phyloP scores from a whole-genome alignment of 2,329 filamentous ascomycete genomes.

The Neonectria ditissima region DNA sequence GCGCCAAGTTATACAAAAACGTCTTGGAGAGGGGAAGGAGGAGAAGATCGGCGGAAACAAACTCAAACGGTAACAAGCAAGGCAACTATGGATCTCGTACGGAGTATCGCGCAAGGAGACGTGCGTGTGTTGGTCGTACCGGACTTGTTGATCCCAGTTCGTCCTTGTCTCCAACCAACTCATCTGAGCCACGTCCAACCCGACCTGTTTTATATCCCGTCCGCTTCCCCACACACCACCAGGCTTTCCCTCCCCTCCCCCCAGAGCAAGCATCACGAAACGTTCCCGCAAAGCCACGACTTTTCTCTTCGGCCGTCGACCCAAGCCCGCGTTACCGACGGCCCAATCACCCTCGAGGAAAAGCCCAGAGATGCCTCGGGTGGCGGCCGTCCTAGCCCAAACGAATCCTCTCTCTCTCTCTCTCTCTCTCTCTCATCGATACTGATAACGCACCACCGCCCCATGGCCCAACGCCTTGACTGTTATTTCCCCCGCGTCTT shows the following conservation, averaged over 20 bases:
- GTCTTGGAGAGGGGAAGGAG: slow-evolving; percentile 8
- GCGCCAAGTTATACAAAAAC: slow-evolving; percentile 19
- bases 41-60: slow-evolving; percentile 23
- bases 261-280: neutral
- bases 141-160: slow-evolving; percentile 13
- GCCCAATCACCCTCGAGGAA: slow-evolving; percentile 34
- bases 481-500: slow-evolving; percentile 8
- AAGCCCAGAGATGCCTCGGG: slow-evolving; percentile 39
- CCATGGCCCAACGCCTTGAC: slow-evolving; percentile 12
- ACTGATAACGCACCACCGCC: neutral
- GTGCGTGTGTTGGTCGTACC: neutral
- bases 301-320: neutral
- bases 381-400: too few species aligned
- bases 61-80: slow-evolving; percentile 28
- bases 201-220: slow-evolving; percentile 14
- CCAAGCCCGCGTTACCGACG: slow-evolving; percentile 19
- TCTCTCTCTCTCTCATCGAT: too few species aligned
- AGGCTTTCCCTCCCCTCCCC: too few species aligned
- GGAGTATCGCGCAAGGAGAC: neutral
- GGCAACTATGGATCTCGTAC: slow-evolving; percentile 15
- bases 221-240: neutral
- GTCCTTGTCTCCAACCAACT: slow-evolving; percentile 6
- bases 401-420: too few species aligned
- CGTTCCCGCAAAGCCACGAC: neutral
- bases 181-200: slow-evolving; percentile 9